Conservation (phyloP, 805 yeast genomes). For the Metschnikowia peoriensis region DNA sequence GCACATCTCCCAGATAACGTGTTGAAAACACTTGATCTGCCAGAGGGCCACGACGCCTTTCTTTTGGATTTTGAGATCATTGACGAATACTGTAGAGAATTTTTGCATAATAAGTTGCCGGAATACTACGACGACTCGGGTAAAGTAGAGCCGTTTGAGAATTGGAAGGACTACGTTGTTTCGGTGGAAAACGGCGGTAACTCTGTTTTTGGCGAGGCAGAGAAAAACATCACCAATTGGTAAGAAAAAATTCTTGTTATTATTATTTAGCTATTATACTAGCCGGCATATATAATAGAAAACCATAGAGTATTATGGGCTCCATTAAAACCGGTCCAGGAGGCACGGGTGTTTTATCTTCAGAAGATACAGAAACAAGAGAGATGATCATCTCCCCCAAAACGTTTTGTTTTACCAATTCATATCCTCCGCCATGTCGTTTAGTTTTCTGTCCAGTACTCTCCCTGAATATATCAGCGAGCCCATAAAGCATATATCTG, state of each 20-base stretch:
- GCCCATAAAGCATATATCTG: constrained; percentile 12
- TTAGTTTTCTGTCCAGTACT: neutral
- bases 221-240: constrained; percentile 88
- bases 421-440: neutral
- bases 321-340: neutral
- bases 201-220: constrained; percentile 90
- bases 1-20: constrained; percentile 65
- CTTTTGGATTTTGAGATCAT: constrained; percentile 83
- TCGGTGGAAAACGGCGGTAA: constrained; percentile 47
- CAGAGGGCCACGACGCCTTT: constrained; percentile 98
- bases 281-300: no score
- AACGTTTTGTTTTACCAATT: neutral
- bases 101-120: constrained; percentile 56
- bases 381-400: constrained; percentile 2
- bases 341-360: neutral
- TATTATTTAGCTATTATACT: no score
- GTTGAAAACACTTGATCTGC: constrained; percentile 75
- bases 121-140: constrained; percentile 49
- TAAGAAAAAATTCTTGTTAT: constrained; percentile 23
- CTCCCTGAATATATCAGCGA: constrained; percentile 10
- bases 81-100: constrained; percentile 65
- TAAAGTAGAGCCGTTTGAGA: constrained; percentile 42
- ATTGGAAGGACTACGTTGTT: constrained; percentile 41
- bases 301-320: no score
- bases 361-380: neutral